Base-by-base conservation (phyloP, 2,329 filamentous ascomycete genomes). In the Purpureocillium takamizusanense region DNA sequence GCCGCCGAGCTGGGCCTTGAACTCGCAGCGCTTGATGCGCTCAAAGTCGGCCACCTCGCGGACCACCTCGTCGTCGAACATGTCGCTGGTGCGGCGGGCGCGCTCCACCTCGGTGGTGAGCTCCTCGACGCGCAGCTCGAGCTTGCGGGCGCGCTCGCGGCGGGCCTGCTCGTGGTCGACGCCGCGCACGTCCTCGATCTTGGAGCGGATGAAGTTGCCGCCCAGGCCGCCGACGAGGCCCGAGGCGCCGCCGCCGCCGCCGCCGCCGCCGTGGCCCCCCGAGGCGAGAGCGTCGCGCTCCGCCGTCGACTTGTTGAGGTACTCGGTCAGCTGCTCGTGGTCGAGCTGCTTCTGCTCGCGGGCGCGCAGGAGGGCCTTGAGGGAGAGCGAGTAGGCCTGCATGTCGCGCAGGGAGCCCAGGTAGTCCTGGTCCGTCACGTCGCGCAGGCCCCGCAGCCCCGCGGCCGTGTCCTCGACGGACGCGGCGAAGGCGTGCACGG, bases 261-360 rank as follows among this genome's bases (percentile, higher is more conserved):
- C 82, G 11, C 82, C 85, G 0, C 88, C 84, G 1, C 88, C 88
- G 16, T 56, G 51, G 18, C 57, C 51, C n/a, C 28, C 28, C 28
- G 28, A 30, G 37, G 55, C 52, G 3, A 95, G 77, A 13, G 76
- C 70, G 61, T 98, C 92, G 35, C 89, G 83, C 61, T 98, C 92
- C 4, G 79, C 67, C 3, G 86, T 87, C 1, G 86, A 87, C 59
- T 94, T 95, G 65, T 86, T 86, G 38, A 95, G 83, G 61, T 97
- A 97, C 57, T 97, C 90, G 21, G 88, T 94, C 27, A 98, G 73
- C 47, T 87, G 89, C 64, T 98, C 92, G 54, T 90, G 95, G 65
- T 98, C 92, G 41, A 98, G 82, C 60, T 98, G 92, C 59, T 98
- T 98, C 66, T 94, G 88, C 66, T 98, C 92, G 28, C 92, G 82